These are phyloP conservation scores for Ogataea allantospora DNA, from an alignment of 805 yeast genomes.

Conservation along the genomic window DNA sequence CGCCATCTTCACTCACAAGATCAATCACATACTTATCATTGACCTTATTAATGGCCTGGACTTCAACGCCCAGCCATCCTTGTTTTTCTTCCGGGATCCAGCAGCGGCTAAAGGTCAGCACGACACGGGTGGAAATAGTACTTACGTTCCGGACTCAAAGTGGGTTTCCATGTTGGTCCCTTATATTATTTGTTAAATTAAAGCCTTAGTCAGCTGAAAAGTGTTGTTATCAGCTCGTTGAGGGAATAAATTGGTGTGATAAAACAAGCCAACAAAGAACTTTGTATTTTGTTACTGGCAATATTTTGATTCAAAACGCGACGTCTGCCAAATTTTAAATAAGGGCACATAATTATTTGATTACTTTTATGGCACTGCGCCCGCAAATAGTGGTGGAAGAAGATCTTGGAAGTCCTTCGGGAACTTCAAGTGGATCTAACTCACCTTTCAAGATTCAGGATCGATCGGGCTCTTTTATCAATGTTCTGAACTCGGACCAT, in stretches of 20 bases:
- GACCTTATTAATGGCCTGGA: constrained; percentile 41
- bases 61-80: constrained; percentile 77
- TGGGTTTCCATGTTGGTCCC: constrained; percentile 24
- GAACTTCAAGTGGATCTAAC: neutral
- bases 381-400: constrained; percentile 10
- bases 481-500: constrained; percentile 9
- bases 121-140: constrained; percentile 14
- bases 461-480: constrained; percentile 13
- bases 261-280: constrained; percentile 7
- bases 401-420: neutral
- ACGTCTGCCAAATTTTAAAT: constrained; percentile 5
- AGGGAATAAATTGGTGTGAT: constrained; percentile 2
- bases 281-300: constrained; percentile 8
- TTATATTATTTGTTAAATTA: neutral
- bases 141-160: constrained; percentile 54
- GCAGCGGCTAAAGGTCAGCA: constrained; percentile 50
- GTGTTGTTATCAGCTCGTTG: neutral
- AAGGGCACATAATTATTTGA: constrained; percentile 1
- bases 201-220: neutral
- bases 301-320: constrained; percentile 14
- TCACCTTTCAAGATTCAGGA: neutral
- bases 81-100: constrained; percentile 74
- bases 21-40: constrained; percentile 48
- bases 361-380: constrained; percentile 1
- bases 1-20: constrained; percentile 50